These are phyloP conservation scores for Xylariaceae sp. DNA, from an alignment of 2,329 filamentous ascomycete species.

Conservation along the genomic window DNA sequence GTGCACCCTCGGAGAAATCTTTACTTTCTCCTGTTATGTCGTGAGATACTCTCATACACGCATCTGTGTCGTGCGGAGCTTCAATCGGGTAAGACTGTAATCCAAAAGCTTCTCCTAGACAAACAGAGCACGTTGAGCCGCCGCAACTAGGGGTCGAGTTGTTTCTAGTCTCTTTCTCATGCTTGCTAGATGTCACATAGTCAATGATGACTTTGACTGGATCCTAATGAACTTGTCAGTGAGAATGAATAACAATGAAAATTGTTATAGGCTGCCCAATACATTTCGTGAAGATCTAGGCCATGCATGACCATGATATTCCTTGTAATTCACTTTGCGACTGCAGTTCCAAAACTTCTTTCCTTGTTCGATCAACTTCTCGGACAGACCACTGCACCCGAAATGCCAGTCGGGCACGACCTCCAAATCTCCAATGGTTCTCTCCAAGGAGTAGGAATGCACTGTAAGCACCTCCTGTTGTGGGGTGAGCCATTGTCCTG, in stretches of 20 bases:
- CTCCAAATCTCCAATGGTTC: conserved; percentile 17
- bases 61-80: conserved; percentile 15
- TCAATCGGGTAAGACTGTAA: conserved; percentile 16
- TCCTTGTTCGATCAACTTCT: conserved; percentile 10
- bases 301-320: conserved; percentile 23
- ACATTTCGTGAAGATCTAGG: conserved; percentile 14
- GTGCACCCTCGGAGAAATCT: not conserved
- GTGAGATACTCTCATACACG: conserved; percentile 6
- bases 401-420: conserved; percentile 26
- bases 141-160: not conserved
- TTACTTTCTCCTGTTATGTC: not conserved
- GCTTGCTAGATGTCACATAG: conserved; percentile 28
- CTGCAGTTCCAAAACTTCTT: conserved; percentile 10
- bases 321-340: conserved; percentile 4
- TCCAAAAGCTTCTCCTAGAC: conserved; percentile 17
- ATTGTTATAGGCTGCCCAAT: not conserved
- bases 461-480: conserved; percentile 19
- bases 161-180: not conserved
- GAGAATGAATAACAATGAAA: not conserved
- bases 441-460: conserved; percentile 20
- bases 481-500: conserved; percentile 24
- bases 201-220: conserved; percentile 27
- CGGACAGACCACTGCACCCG: not conserved
- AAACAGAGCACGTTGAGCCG: conserved; percentile 17
- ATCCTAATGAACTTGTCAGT: conserved; percentile 14